phyloP scores from a whole-genome alignment of 2,329 filamentous ascomycete genomes.

The Dryadomyces quercus-mongolicae region DNA sequence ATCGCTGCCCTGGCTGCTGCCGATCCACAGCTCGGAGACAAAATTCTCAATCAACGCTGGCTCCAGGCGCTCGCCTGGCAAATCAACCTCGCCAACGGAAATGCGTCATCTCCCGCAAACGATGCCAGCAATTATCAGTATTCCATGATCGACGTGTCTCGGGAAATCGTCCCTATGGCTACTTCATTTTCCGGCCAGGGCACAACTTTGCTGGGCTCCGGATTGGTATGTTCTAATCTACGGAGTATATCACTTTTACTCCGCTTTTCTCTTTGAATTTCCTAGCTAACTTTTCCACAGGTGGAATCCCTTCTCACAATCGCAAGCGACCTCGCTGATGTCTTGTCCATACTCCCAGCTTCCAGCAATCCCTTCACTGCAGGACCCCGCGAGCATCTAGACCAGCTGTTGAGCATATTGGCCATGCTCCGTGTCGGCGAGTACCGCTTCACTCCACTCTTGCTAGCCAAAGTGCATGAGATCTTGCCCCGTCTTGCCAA shows the following conservation, averaged over 20 bases:
- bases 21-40: conserved; percentile 41
- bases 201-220: conserved; percentile 61
- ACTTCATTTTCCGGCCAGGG: conserved; percentile 59
- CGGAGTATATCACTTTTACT: too few species aligned
- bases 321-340: conserved; percentile 59
- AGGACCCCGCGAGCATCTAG: conserved; percentile 62
- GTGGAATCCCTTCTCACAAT: conserved; percentile 75
- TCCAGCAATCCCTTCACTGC: conserved; percentile 49
- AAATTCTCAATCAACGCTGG: conserved; percentile 51
- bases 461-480: conserved; percentile 65
- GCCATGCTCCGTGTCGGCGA: conserved; percentile 63
- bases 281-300: conserved; percentile 20
- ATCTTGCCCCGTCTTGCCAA: conserved; percentile 51
- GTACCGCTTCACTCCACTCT: conserved; percentile 62
- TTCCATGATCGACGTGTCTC: conserved; percentile 44
- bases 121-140: conserved; percentile 36
- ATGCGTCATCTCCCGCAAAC: conserved; percentile 28
- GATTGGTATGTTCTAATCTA: conserved; percentile 49
- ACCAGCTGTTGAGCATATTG: conserved; percentile 54
- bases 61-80: conserved; percentile 54
- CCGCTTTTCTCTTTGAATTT: neutral
- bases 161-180: conserved; percentile 54
- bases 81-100: conserved; percentile 37
- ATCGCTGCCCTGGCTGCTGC: conserved; percentile 38
- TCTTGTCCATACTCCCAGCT: conserved; percentile 53